Evolutionary conservation across 78 protist genomes (phyloP).

Genomic region (Dictyostelium citrinum): DNA sequence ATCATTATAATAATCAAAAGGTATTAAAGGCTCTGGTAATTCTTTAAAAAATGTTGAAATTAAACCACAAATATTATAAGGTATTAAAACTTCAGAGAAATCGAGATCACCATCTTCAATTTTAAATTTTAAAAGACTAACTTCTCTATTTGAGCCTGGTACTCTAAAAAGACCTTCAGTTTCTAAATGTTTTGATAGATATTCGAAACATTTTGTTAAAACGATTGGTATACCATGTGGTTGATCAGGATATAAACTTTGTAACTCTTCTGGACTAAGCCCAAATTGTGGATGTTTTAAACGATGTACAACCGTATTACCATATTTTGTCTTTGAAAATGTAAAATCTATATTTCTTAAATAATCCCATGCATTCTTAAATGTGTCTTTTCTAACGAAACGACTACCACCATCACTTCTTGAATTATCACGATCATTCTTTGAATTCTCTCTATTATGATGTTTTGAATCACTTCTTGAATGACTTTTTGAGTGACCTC

Average conservation of each 20-base stretch:
- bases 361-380: conserved; percentile 46
- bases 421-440: background rate
- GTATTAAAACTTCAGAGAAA: conserved; percentile 31
- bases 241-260: conserved; percentile 58
- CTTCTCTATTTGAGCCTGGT: conserved; percentile 61
- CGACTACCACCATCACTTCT: background rate
- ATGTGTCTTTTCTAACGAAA: background rate
- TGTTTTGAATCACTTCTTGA: background rate
- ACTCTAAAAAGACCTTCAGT: conserved; percentile 76
- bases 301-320: conserved; percentile 67
- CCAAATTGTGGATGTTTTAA: conserved; percentile 73
- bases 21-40: conserved; percentile 64
- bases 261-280: conserved; percentile 44
- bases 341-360: conserved; percentile 66
- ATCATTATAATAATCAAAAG: conserved; percentile 31
- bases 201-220: conserved; percentile 52
- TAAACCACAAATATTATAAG: conserved; percentile 74
- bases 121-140: conserved; percentile 48
- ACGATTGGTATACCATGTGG: conserved; percentile 61
- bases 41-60: conserved; percentile 64
- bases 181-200: conserved; percentile 29
- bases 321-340: conserved; percentile 48
- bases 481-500: background rate
- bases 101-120: conserved; percentile 66
- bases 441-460: background rate